Base-by-base conservation (phyloP, 345 rosid genomes). In the Erodium maritimum region DNA sequence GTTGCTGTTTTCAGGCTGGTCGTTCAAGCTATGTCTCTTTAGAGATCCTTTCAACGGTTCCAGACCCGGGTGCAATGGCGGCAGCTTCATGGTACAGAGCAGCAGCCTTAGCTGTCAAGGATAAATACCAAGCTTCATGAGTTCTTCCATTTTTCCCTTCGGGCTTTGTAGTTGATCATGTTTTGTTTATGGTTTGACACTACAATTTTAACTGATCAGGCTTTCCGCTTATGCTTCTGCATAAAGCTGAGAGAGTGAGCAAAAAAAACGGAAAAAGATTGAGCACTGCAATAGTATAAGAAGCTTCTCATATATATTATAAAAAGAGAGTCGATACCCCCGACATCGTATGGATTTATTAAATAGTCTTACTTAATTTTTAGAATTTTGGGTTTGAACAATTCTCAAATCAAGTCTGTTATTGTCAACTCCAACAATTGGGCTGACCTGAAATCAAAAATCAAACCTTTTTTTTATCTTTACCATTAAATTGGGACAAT, bases 61-160 rank as follows among this genome's bases (percentile, higher is more conserved):
- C 96, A 19, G 96, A 88, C 70, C 98, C 98, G 0, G 96, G 96
- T 23, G 98, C 98, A 18, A 81, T 91, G 93, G 95, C 88, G 5
- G 90, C 80, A 60, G 93, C 98, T 50, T 65, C 82, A 21, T 91
- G 98, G 98, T 91, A 82, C 71, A 75, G 82, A 65, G 98, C 98
- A 0, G 96, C 93, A 48, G 96, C 95, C 59, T 65, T 90, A 64
- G 98, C 95, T 22, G 78, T 91, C 53, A 77, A 76, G 71, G 80
- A 77, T 48, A 76, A 19, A 29, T 29, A 29, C 59, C 48, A 60
- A 52, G 55, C 74, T 48, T 65, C 66, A 19, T 60, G 64, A 61
- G 57, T 61, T 55, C 51, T 50, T 21, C 23, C 23, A 20, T 2
- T 14, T 8, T 2, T 42, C 20, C 22, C 7, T n/a, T 17, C n/a